Base-by-base conservation (phyloP, 768 basidiomycete genomes). In the Boletus vinaceobasis region DNA sequence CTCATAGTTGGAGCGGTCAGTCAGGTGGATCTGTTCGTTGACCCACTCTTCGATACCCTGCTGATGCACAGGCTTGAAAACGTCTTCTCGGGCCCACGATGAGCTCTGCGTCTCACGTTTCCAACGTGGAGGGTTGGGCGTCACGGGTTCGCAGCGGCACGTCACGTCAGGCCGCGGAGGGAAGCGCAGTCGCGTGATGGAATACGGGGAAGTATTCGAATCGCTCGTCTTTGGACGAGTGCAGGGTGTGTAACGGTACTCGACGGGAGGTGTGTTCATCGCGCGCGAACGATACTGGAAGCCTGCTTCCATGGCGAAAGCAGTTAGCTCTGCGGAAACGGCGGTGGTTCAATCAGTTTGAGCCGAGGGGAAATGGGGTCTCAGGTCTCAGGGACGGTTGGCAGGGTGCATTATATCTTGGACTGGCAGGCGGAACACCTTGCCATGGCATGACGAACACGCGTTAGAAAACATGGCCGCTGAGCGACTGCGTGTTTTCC, bases 1-100 rank as follows among this genome's bases (percentile, higher is more conserved):
- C 50, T 56, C 60, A 36, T 63, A 57, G 61, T 66, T 64, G 58
- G 70, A 60, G 52, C 65, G 61, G 37, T 71, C 70, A 10, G 62
- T 57, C 38, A 74, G 61, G 55, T 79, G 71, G 45, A 76, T 65
- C 67, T 83, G 84, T 60, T 83, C 77, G 44, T 77, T 68, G 46
- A 88, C 81, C 87, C 88, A 88, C 50, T 79, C 77, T 50, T 85
- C 81, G 32, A 82, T 83, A 60, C 77, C 81, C 63, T 74, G 74
- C 58, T 73, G 76, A 56, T 75, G 73, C 53, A 73, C 73, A 52
- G 74, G 71, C 43, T 73, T 73, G 53, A 73, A 65, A 40, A 72
- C 69, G 58, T 81, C 79, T 66, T 84, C 79, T 47, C 76, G 74
- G 7, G 79, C 79, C 74, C 77, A 73, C 27, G 73, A 62, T 52